phyloP scores from a whole-genome alignment of 2,329 filamentous ascomycete genomes.

The Curvularia lunata region DNA sequence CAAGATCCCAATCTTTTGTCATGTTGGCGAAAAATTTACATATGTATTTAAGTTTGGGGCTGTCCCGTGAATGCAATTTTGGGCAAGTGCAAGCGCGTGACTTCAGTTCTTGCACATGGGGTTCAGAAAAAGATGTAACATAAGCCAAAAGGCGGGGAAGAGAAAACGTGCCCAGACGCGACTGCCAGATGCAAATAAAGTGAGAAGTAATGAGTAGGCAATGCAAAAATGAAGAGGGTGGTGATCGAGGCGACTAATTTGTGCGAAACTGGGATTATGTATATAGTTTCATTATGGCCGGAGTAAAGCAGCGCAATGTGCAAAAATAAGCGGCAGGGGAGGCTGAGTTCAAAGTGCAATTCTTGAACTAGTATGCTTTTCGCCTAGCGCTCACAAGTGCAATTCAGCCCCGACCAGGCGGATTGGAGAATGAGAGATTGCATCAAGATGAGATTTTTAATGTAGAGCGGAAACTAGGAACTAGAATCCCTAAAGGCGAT shows the following conservation, averaged over 20 bases:
- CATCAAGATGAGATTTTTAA: not conserved
- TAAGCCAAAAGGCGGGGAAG: no score
- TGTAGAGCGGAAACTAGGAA: not conserved
- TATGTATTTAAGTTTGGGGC: not conserved
- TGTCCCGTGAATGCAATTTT: not conserved
- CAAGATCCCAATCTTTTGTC: slow-evolving; percentile 43
- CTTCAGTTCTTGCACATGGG: not conserved
- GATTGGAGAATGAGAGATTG: not conserved
- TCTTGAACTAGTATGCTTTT: slow-evolving; percentile 1
- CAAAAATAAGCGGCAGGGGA: slow-evolving; percentile 6
- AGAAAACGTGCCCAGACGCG: no score
- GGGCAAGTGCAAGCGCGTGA: not conserved
- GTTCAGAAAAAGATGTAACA: no score
- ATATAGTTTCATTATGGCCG: not conserved
- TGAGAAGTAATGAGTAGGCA: no score
- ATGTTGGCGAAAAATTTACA: slow-evolving; percentile 16
- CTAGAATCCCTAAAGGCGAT: not conserved
- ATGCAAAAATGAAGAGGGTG: not conserved
- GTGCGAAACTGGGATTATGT: not conserved
- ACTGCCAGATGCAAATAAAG: no score
- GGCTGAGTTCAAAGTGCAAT: slow-evolving; percentile 13
- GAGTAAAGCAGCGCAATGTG: not conserved
- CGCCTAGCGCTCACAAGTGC: not conserved
- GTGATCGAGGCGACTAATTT: not conserved
- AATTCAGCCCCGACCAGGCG: not conserved